Evolutionary conservation across 768 basidiomycete species (phyloP), one percentile per base, ranked within the genome.

Genomic region (Lepiota venenata): DNA sequence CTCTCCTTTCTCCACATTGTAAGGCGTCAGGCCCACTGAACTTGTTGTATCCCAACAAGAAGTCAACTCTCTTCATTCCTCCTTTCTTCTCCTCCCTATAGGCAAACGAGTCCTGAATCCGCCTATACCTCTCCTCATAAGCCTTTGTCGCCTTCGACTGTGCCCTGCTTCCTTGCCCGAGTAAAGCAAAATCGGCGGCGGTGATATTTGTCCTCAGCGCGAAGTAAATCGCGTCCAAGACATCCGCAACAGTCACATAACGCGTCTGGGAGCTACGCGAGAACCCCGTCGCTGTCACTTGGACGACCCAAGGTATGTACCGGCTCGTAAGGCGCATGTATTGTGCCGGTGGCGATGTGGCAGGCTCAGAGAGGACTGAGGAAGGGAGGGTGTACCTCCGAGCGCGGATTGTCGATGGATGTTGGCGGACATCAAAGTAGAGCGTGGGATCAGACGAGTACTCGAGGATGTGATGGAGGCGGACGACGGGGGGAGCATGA

Each of bases 221-320:
- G 18, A 18, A 40, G 20, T 55, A 40, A 11, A 55, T 36, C n/a
- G 53, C 47, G 9, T 47, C 48, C 27, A 55, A 15, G 20, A 55
- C 46, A 42, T 55, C 53, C 53, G 46, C 47, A 5, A 55, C 53
- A 8, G 53, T 55, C 12, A 55, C 46, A 29, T 42, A 55, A 35
- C 41, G 39, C 53, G 22, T 43, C 27, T 40, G 15, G 18, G 39
- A 16, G 9, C 53, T 55, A 18, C 47, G 35, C 16, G 53, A 55
- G 14, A 47, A 55, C 1, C 53, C 53, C 42, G 16, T 55, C 22
- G 46, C 39, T 11, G 38, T 43, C 4, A 55, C 53, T 1, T 41
- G 46, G 10, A 55, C 48, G 18, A 27, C 42, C 53, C 53, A 55
- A 43, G 53, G 45, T n/a, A 55, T 46, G 36, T 55, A 36, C 32